Conservation (phyloP, 2,329 filamentous ascomycete species). For the Talaromyces sp. region DNA sequence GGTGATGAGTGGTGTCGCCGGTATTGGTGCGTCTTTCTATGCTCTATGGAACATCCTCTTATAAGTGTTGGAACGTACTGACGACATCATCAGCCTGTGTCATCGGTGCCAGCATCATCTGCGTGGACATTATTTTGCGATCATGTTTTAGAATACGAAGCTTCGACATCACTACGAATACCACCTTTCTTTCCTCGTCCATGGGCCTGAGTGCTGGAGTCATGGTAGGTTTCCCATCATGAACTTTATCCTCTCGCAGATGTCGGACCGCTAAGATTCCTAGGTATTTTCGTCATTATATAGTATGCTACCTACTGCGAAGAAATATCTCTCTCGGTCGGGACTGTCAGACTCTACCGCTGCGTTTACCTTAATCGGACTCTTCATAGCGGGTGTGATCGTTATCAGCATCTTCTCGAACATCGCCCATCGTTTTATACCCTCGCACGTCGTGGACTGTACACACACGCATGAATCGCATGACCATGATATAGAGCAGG, state of each 20-base stretch:
- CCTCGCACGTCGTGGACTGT: constrained; percentile 50
- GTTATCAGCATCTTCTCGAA: constrained; percentile 46
- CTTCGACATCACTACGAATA: constrained; percentile 83
- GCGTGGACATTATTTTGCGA: constrained; percentile 73
- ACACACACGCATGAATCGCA: constrained; percentile 44
- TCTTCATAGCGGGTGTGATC: constrained; percentile 49
- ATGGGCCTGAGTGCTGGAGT: constrained; percentile 92
- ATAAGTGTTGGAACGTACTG: not conserved
- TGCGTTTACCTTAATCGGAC: constrained; percentile 47
- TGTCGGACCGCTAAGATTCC: not conserved
- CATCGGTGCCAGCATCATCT: constrained; percentile 79
- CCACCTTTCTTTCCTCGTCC: constrained; percentile 74
- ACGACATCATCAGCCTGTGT: constrained; percentile 48
- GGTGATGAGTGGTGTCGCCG: constrained; percentile 83
- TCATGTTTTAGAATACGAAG: constrained; percentile 65
- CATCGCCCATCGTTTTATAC: constrained; percentile 47
- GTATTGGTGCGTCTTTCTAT: constrained; percentile 56
- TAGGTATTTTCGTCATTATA: constrained; percentile 89
- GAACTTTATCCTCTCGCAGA: not conserved
- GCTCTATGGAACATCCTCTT: not conserved
- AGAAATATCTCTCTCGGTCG: constrained; percentile 68
- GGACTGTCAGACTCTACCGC: constrained; percentile 65
- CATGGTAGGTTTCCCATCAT: constrained; percentile 62
- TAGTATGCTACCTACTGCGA: constrained; percentile 87
- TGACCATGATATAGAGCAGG: constrained; percentile 34